Conservation (phyloP, 345 rosid species). For the Boechera stricta region DNA sequence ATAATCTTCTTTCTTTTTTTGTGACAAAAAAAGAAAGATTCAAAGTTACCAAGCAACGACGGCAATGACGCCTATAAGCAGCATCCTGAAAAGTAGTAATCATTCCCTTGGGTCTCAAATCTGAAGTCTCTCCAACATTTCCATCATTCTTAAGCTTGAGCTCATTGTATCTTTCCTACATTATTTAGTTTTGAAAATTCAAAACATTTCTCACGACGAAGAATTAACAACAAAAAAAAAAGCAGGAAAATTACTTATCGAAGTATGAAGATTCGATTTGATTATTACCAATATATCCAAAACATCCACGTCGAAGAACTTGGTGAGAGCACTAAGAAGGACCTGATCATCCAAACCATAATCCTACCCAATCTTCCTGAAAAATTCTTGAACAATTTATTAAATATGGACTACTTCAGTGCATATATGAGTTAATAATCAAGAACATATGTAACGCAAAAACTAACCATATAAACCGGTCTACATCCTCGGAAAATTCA, state of each 20-base stretch:
- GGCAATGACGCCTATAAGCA: slow-evolving; percentile 76
- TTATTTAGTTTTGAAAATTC: slow-evolving; percentile 12
- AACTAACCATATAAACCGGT: slow-evolving; percentile 38
- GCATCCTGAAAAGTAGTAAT: slow-evolving; percentile 63
- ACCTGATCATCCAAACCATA: slow-evolving; percentile 47
- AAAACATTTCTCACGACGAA: neutral
- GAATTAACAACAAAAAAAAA: neutral
- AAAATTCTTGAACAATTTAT: neutral
- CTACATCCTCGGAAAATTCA: slow-evolving; percentile 15
- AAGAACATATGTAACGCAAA: neutral
- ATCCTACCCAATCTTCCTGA: too few relatives aligned
- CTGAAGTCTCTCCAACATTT: slow-evolving; percentile 48
- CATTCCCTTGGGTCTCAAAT: slow-evolving; percentile 46
- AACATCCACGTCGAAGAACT: slow-evolving; percentile 56
- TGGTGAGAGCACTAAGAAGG: slow-evolving; percentile 52
- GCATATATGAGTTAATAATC: neutral
- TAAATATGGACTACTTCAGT: neutral
- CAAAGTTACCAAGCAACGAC: slow-evolving; percentile 82
- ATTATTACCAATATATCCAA: slow-evolving; percentile 63
- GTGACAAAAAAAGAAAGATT: neutral
- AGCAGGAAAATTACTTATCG: neutral
- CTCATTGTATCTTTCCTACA: slow-evolving; percentile 71
- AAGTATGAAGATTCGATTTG: slow-evolving; percentile 1
- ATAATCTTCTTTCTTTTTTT: neutral
- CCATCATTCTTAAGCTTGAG: slow-evolving; percentile 58